Base-by-base conservation (phyloP, 306 rosid genomes). In the Pterocarpus macrocarpus region DNA sequence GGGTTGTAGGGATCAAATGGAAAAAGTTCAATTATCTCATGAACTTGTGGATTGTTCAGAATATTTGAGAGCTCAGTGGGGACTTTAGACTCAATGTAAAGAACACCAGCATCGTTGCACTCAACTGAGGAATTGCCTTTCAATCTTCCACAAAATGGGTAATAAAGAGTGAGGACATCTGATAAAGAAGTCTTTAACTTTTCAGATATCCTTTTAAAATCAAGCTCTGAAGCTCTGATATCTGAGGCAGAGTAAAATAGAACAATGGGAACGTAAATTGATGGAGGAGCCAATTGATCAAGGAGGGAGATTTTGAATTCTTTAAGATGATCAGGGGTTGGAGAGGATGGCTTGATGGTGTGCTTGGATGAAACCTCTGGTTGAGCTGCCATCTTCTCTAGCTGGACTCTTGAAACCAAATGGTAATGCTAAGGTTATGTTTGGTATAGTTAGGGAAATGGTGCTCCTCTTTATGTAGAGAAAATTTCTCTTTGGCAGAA, bases 71-170 rank as follows among this genome's bases (percentile, higher is more conserved):
- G 80, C 1, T 15, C 32, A 0, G 14, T 10, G 11, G 69, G 12
- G 44, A 53, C 12, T 71, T 4, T 50, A 28, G 77, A 74, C 16
- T 85, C 78, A 2, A 58, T 33, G 49, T 15, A 81, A 5, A 45
- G 16, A 16, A 66, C 85, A 9, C 85, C 85, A 5, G 14, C 45
- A 2, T 85, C 83, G 17, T 71, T 78, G 71, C 88, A 85, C 4
- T 71, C 77, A 7, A 85, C 49, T 10, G 0, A 12, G 44, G 61
- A 2, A 1, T 81, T 73, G 8, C 5, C 76, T 71, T 61, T 55
- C 1, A 43, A 4, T 53, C 41, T 85, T n/a, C 86, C 88, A 30
- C 74, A 83, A 13, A 81, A 73, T 1, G 83, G 86, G 68, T 72
- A 73, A 6, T 66, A 82, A 4, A 53, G 81, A 67, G 86, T 57